These are phyloP conservation scores for Tetrahymena borealis DNA, from an alignment of 73 alveolate species.

Conservation along the genomic window DNA sequence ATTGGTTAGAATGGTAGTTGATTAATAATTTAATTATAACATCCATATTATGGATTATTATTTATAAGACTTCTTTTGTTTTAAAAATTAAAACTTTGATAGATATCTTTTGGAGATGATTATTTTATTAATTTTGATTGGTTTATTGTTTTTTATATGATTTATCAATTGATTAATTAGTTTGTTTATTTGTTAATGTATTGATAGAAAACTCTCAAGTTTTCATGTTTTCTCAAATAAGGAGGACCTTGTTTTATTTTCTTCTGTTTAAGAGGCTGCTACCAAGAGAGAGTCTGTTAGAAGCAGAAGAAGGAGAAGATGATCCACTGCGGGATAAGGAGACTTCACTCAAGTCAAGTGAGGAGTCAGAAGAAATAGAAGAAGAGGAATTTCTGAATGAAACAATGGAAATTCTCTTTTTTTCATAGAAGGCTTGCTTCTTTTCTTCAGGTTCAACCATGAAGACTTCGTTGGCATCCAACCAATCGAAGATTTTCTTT, in stretches of 20 bases:
- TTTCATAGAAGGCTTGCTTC: background rate
- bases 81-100: background rate
- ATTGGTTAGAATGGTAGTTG: background rate
- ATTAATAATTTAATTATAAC: background rate
- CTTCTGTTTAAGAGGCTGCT: background rate
- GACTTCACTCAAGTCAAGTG: background rate
- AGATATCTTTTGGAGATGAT: background rate
- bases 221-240: background rate
- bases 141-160: background rate
- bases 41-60: background rate
- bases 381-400: background rate
- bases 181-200: no score
- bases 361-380: background rate
- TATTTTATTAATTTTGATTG: background rate
- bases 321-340: slow-evolving; percentile 7
- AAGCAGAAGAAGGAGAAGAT: background rate
- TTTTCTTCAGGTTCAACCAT: background rate
- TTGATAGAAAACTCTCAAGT: no score
- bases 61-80: background rate
- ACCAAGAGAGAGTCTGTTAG: background rate
- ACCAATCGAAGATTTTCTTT: background rate
- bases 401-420: background rate
- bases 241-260: background rate
- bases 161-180: background rate
- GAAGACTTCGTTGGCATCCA: background rate